Base-by-base conservation (phyloP, 495 filamentous ascomycete genomes). In the Hyphodiscus hymeniophilus region DNA sequence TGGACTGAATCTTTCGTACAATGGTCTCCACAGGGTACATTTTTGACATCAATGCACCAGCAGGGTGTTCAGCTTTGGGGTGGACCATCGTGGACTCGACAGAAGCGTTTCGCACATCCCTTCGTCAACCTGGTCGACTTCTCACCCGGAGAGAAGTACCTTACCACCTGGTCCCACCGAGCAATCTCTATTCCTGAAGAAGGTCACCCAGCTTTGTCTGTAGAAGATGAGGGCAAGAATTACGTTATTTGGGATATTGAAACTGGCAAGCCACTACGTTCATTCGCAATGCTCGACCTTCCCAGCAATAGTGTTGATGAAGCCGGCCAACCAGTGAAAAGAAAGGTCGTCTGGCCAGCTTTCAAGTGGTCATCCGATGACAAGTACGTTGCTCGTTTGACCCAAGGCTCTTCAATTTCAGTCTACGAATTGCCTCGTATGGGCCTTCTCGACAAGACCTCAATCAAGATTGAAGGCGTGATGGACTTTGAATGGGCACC, bases 301-400 rank as follows among this genome's bases (percentile, higher is more conserved):
- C 80, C 85, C 17, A 76, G 72, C 21, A 68, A 75, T 15, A 62
- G 65, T 7, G 63, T 57, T 7, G 81, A 82, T 35, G 72, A 72
- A 39, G 55, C 57, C 35, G 88, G 85, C 57, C 80, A 85, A 54
- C 83, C 81, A 10, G 61, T 76, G 38, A 87, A 88, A 70, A 85
- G 87, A 68, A 96, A 96, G 75, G 81, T 94, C 44, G 86, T 90
- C 56, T 98, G 92, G 92, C 92, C 92, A 20, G 89, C 91, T 11
- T 98, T 98, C 77, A 98, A 98, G 68, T 98, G 92, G 92, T 95
- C 91, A 38, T 71, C 92, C 3, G 92, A 98, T 60, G 88, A 95
- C 71, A 90, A 90, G 64, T 98, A 96, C 64, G 89, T 96, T 38
- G 92, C 92, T 3, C 79, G 92, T 36, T 82, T 97, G 70, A 86